A percentile compares a stretch with the other conserved stretches of the same genome.
phyloP scores from a whole-genome alignment of 1,139 yeast genomes.

The Yamadazyma epiphylla region DNA sequence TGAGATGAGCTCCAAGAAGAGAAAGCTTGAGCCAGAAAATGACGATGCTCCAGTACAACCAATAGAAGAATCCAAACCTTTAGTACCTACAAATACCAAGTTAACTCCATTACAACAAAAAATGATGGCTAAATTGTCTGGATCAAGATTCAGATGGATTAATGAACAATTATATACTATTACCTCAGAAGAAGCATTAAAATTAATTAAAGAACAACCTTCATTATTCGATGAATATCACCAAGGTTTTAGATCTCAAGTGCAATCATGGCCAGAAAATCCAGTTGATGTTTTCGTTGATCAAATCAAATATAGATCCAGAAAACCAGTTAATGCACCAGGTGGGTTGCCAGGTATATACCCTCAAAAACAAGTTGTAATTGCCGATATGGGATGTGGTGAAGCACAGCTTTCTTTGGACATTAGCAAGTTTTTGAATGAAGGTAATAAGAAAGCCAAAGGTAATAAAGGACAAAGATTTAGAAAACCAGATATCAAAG shows the following conservation, averaged over 20 bases:
- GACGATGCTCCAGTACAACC: slow-evolving; percentile 3
- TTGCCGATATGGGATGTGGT: slow-evolving; percentile 99
- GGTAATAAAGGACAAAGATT: slow-evolving; percentile 31
- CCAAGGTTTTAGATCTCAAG: slow-evolving; percentile 91
- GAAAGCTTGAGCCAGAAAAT: slow-evolving; percentile 4
- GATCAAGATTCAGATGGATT: slow-evolving; percentile 96
- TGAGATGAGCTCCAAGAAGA: slow-evolving; percentile 3
- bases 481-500: slow-evolving; percentile 41
- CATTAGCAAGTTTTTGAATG: slow-evolving; percentile 47
- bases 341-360: slow-evolving; percentile 83
- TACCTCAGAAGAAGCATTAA: slow-evolving; percentile 71
- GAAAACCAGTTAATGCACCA: slow-evolving; percentile 82
- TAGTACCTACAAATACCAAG: slow-evolving; percentile 30
- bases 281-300: slow-evolving; percentile 87
- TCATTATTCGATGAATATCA: slow-evolving; percentile 90
- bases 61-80: slow-evolving; percentile 9
- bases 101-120: slow-evolving; percentile 91
- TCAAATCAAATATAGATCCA: slow-evolving; percentile 57
- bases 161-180: slow-evolving; percentile 92
- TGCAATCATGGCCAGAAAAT: slow-evolving; percentile 95
- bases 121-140: slow-evolving; percentile 92
- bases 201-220: slow-evolving; percentile 76
- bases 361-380: slow-evolving; percentile 51
- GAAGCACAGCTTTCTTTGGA: slow-evolving; percentile 84
- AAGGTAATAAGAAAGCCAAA: slow-evolving; percentile 29